These are phyloP conservation scores for Ailanthus altissimus DNA, from an alignment of 345 rosid species.

Conservation along the genomic window DNA sequence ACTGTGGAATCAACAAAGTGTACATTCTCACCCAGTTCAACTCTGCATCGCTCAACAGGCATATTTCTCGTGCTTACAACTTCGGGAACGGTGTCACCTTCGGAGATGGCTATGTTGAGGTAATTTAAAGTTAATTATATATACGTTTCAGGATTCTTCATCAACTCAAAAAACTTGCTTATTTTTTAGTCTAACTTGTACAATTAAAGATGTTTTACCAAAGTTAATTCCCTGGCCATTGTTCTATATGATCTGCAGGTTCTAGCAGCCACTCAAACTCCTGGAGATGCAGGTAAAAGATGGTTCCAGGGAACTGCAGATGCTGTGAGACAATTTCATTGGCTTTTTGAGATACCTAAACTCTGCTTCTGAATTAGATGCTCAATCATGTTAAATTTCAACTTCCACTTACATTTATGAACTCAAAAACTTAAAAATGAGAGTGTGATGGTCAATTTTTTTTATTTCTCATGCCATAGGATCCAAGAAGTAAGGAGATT, in stretches of 20 bases:
- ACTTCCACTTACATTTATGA: neutral
- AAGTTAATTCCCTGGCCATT: neutral
- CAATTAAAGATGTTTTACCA: neutral
- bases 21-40: constrained; percentile 94
- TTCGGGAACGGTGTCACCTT: constrained; percentile 65
- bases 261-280: constrained; percentile 94
- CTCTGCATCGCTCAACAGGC: constrained; percentile 90
- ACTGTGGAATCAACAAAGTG: constrained; percentile 90
- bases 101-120: constrained; percentile 93
- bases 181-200: neutral
- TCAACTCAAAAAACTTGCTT: neutral
- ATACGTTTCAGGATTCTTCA: neutral
- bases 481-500: constrained; percentile 70
- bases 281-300: constrained; percentile 84
- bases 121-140: constrained; percentile 10
- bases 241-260: constrained; percentile 41
- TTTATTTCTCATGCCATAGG: constrained; percentile 36
- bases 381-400: neutral
- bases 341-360: constrained; percentile 89
- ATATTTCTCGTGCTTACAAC: constrained; percentile 85
- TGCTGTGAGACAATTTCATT: constrained; percentile 92
- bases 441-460: neutral
- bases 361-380: neutral
- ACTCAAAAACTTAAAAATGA: neutral
- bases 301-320: constrained; percentile 99